Evolutionary conservation across 2,329 filamentous ascomycete genomes (phyloP).

Genomic region (Phaeosphaeria sp.): DNA sequence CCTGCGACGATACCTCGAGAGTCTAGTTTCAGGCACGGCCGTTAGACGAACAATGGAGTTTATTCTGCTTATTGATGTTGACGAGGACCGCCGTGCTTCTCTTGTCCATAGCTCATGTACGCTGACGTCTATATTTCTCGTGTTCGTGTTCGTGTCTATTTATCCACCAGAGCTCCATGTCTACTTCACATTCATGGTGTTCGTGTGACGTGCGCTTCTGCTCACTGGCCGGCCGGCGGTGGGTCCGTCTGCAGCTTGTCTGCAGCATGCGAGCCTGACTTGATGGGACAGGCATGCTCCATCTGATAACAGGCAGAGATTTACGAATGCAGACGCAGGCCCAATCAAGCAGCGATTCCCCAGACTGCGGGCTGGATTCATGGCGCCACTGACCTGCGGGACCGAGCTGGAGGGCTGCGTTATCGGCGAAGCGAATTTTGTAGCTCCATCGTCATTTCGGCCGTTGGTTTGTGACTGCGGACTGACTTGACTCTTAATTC

Average conservation of each 20-base stretch:
- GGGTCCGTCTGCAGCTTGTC: neutral
- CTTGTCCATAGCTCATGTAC: slow-evolving; percentile 29
- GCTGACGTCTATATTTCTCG: neutral
- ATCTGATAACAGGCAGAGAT: slow-evolving; percentile 5
- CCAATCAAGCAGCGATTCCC: slow-evolving; percentile 26
- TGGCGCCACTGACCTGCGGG: slow-evolving; percentile 29
- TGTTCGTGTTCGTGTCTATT: neutral
- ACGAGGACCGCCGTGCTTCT: slow-evolving; percentile 17
- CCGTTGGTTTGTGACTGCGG: slow-evolving; percentile 15
- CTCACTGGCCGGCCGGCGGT: neutral
- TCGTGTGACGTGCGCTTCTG: neutral
- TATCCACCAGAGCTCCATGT: no score
- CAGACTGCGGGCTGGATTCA: slow-evolving; percentile 19
- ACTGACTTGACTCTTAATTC: slow-evolving; percentile 1
- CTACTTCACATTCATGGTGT: neutral
- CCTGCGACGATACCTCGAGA: slow-evolving; percentile 31
- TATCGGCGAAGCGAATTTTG: slow-evolving; percentile 45
- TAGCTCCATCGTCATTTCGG: slow-evolving; percentile 31
- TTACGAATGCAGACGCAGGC: neutral
- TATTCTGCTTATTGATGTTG: slow-evolving; percentile 11
- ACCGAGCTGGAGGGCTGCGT: slow-evolving; percentile 27
- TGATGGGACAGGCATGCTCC: neutral
- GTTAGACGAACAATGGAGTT: slow-evolving; percentile 46
- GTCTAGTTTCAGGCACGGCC: slow-evolving; percentile 31
- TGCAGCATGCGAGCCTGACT: neutral